A percentile compares a stretch with the other conserved stretches of the same genome.
Conservation (phyloP, 345 rosid species). For the Arabis hirsuta region DNA sequence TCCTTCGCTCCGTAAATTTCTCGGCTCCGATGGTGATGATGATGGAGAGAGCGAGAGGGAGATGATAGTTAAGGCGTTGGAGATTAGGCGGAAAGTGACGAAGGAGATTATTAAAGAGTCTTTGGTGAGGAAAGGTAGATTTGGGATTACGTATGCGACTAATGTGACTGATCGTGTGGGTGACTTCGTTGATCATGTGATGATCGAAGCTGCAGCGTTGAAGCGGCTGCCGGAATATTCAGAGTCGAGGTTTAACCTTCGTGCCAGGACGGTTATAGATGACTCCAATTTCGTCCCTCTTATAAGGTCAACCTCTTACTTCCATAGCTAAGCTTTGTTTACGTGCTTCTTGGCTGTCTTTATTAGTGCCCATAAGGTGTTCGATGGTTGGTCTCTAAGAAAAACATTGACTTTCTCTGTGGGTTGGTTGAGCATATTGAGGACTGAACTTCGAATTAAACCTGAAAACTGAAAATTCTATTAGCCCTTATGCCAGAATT, state of each 20-base stretch:
- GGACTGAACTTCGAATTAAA: background rate
- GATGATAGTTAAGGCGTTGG: constrained; percentile 71
- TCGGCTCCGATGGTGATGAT: constrained; percentile 5
- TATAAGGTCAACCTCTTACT: constrained; percentile 57
- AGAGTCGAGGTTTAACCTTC: constrained; percentile 55
- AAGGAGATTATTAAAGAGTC: constrained; percentile 69
- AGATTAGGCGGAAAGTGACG: constrained; percentile 75
- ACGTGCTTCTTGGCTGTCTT: background rate
- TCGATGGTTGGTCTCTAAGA: constrained; percentile 25
- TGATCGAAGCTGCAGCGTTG: constrained; percentile 85
- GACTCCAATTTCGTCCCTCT: constrained; percentile 72
- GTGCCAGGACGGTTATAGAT: constrained; percentile 64
- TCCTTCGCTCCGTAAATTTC: constrained; percentile 53
- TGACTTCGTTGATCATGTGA: constrained; percentile 69
- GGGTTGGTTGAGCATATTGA: background rate
- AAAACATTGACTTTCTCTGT: background rate
- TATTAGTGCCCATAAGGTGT: constrained; percentile 34
- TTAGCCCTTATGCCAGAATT: background rate
- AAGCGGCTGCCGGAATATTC: constrained; percentile 62
- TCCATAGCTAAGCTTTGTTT: background rate
- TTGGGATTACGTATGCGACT: constrained; percentile 81
- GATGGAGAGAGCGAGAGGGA: constrained; percentile 55
- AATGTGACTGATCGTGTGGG: constrained; percentile 61
- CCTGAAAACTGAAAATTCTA: background rate
- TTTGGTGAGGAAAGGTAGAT: constrained; percentile 74